Evolutionary conservation across 208 protist species (phyloP), one percentile per base, ranked within the genome.

Genomic region (Leishmania martiniquensis): DNA sequence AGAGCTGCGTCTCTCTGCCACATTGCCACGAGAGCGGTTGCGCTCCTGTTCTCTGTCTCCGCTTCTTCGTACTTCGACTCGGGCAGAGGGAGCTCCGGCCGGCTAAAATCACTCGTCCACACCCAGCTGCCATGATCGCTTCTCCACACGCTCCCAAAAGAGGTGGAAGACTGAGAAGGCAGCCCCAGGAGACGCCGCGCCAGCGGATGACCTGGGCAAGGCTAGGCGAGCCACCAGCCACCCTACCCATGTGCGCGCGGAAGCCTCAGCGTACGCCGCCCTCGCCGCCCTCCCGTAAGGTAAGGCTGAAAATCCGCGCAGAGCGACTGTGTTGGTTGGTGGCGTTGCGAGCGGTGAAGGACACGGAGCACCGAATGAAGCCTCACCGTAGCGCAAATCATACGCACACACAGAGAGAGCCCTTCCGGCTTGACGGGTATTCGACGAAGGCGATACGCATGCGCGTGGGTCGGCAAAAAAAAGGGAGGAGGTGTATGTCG

Each of bases 201-300:
- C n/a, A n/a, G n/a, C n/a, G n/a, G n/a, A n/a, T n/a, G n/a, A n/a
- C n/a, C n/a, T n/a, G n/a, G n/a, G 70, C 51, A 34, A 81, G 74
- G 75, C 84, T 84, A 17, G 78, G 76, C 51, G 76, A 45, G 22
- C 66, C n/a, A n/a, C 70, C 22, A 81, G 74, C n/a, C 81, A 62
- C 60, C 75, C 71, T 7, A 78, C 83, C 78, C 9, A 55, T 65
- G 75, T 87, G 72, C 3, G 72, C 84, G 78, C 76, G 78, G 59
- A 84, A 81, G 71, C 75, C 54, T 57, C 69, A 72, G n/a, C 52
- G 15, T 34, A 13, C 20, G 42, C 63, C 20, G 13, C 29, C 60
- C 13, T 66, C 4, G 20, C 4, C 47, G 25, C 65, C n/a, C 62
- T n/a, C 72, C 59, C 10, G 47, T 32, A 15, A 34, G 22, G 72